phyloP scores from a whole-genome alignment of 768 basidiomycete genomes.

The Pulveroboletus frians region DNA sequence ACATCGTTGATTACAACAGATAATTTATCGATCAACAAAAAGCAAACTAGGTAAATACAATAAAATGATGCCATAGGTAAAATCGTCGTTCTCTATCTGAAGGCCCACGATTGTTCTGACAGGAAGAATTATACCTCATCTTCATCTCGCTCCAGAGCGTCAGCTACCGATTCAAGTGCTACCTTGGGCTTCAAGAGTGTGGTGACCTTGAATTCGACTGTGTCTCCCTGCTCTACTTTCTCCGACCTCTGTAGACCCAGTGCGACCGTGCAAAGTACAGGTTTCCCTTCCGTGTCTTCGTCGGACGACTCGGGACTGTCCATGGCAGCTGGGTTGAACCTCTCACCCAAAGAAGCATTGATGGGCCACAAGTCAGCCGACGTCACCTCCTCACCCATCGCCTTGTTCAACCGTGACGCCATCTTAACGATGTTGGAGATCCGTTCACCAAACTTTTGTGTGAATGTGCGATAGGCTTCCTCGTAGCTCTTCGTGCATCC shows the following conservation, averaged over 20 bases:
- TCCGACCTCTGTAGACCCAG: constrained; percentile 44
- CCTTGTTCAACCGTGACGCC: constrained; percentile 35
- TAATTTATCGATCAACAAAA: constrained; percentile 23
- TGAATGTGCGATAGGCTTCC: constrained; percentile 27
- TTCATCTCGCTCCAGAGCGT: constrained; percentile 26
- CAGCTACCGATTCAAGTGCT: constrained; percentile 37
- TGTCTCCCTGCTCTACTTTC: constrained; percentile 33
- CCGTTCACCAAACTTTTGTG: constrained; percentile 33
- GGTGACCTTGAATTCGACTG: constrained; percentile 44
- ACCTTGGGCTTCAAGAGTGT: constrained; percentile 53
- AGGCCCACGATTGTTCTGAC: neutral
- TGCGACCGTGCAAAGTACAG: constrained; percentile 52
- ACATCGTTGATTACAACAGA: constrained; percentile 5
- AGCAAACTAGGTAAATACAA: constrained; percentile 22
- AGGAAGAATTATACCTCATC: constrained; percentile 16
- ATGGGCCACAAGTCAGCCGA: constrained; percentile 52
- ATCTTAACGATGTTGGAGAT: constrained; percentile 32
- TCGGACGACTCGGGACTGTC: constrained; percentile 36
- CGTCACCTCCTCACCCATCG: constrained; percentile 54
- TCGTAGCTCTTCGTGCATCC: constrained; percentile 35
- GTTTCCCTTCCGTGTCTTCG: constrained; percentile 11
- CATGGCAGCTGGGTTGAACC: constrained; percentile 41
- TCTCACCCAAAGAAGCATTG: constrained; percentile 39
- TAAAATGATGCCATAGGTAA: constrained; percentile 19
- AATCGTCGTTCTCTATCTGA: constrained; percentile 1